Evolutionary conservation across 2,329 filamentous ascomycete species (phyloP).

Genomic region (Ophiosphaerella narmari): DNA sequence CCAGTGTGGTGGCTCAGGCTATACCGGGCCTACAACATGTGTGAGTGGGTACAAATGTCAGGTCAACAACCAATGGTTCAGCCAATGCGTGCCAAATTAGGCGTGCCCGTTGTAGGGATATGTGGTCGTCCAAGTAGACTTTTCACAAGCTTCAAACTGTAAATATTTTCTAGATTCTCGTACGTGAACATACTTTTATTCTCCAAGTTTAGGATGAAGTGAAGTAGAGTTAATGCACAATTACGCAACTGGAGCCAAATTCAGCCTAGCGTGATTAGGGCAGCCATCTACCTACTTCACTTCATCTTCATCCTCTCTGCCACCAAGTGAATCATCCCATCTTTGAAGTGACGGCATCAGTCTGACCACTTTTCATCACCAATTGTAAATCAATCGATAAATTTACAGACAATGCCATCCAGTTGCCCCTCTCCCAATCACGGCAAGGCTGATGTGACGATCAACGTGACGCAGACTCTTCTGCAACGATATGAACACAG

Average conservation of each 20-base stretch:
- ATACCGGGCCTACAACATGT: constrained; percentile 23
- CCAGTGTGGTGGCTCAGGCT: constrained; percentile 26
- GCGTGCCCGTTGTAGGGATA: background rate
- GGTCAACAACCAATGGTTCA: constrained; percentile 8
- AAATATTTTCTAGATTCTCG: constrained; percentile 15
- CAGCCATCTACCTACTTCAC: background rate
- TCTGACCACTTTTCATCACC: background rate
- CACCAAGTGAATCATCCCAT: background rate
- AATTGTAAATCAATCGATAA: background rate
- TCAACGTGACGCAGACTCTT: constrained; percentile 31
- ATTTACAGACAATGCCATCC: constrained; percentile 9
- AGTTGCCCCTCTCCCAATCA: constrained; percentile 15
- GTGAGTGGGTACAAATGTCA: constrained; percentile 17
- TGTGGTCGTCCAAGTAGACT: background rate
- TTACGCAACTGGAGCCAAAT: background rate
- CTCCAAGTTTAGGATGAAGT: no score
- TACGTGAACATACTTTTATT: constrained; percentile 3
- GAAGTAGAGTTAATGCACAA: background rate
- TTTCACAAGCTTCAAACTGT: constrained; percentile 13
- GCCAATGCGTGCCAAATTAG: constrained; percentile 12
- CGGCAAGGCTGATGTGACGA: constrained; percentile 3
- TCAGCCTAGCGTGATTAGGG: background rate
- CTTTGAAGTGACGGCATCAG: background rate
- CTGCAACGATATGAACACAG: constrained; percentile 30
- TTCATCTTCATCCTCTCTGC: background rate